Base-by-base conservation (phyloP, 352 stramenopile genomes). In the Pythium brachiatum region DNA sequence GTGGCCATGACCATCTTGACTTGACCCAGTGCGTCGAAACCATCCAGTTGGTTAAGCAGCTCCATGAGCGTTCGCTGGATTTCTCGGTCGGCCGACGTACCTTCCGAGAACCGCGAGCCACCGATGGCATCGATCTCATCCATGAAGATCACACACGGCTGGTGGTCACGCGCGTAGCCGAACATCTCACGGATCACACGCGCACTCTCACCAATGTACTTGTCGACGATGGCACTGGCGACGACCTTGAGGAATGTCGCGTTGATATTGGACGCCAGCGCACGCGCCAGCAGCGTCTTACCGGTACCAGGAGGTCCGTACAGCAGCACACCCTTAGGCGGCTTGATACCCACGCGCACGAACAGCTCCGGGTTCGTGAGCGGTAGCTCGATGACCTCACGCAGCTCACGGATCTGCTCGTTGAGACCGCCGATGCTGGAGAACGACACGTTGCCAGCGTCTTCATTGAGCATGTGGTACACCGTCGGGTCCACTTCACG, bases 111-210 rank as follows among this genome's bases (percentile, higher is more conserved):
- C 36, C 98, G 94, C 51, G 88, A 98, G 64, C 97, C 97, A 70
- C 97, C 97, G 70, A 99, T 99, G 25, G 97, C 97, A 83, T 99
- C 98, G 75, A 99, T 99, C 71, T 99, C 98, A 78, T 99, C 98
- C 95, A 99, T 99, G 72, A 99, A 99, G 76, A 99, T 99, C 59
- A 99, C 97, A 66, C 97, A 99, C 39, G 97, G 97, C 83, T 99
- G 91, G 74, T 99, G 97, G 74, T 99, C 96, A 50, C 92, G 88
- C 15, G 94, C 84, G 78, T 98, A 89, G 79, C 96, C 88, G 64
- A 99, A 99, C 97, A 99, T 99, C 81, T 99, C 97, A 58, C 97
- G 96, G 72, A 99, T 99, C 65, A 99, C 96, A 67, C 97, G 93
- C 12, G 97, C 96, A 60, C 94, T 99, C 79, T 99, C 97, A 62